Evolutionary conservation across 1,284 basidiomycete genomes (phyloP).

Genomic region (Irpex rosettiformis): DNA sequence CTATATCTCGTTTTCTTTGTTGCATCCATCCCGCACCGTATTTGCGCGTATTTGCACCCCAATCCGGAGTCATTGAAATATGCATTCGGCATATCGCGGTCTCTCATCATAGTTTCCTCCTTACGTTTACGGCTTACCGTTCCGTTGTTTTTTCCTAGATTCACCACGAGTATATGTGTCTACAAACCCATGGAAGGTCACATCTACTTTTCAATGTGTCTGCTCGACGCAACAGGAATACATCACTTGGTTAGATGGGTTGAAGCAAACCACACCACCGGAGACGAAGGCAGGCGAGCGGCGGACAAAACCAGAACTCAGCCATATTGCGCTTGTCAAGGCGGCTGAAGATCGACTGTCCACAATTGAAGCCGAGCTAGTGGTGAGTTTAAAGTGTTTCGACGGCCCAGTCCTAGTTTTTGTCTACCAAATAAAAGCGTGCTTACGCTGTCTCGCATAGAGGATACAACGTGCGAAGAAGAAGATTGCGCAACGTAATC

Average conservation of each 20-base stretch:
- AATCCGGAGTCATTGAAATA: conserved; percentile 29
- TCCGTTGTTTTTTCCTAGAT: conserved; percentile 44
- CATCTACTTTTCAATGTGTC: conserved; percentile 65
- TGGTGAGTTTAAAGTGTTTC: conserved; percentile 47
- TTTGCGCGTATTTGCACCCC: conserved; percentile 67
- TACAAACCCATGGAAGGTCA: conserved; percentile 83
- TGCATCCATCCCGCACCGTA: conserved; percentile 35
- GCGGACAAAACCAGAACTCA: conserved; percentile 49
- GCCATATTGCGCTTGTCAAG: conserved; percentile 58
- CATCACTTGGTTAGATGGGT: conserved; percentile 50
- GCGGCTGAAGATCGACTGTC: conserved; percentile 60
- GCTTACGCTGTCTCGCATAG: conserved; percentile 32
- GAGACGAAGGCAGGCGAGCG: conserved; percentile 45
- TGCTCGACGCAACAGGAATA: conserved; percentile 73
- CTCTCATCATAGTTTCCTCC: conserved; percentile 26
- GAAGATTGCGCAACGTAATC: conserved; percentile 64
- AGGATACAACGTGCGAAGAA: conserved; percentile 63
- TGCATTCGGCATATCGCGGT: conserved; percentile 38
- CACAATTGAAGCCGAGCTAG: conserved; percentile 61
- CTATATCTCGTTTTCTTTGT: conserved; percentile 35
- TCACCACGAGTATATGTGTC: conserved; percentile 77
- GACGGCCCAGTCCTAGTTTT: background rate
- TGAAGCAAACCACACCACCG: conserved; percentile 51
- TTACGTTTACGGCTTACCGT: conserved; percentile 22
- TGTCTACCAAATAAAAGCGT: background rate